A percentile compares a stretch with the other conserved stretches of the same genome.
phyloP scores from a whole-genome alignment of 2,329 filamentous ascomycete species.

The Aspergillus unguis region DNA sequence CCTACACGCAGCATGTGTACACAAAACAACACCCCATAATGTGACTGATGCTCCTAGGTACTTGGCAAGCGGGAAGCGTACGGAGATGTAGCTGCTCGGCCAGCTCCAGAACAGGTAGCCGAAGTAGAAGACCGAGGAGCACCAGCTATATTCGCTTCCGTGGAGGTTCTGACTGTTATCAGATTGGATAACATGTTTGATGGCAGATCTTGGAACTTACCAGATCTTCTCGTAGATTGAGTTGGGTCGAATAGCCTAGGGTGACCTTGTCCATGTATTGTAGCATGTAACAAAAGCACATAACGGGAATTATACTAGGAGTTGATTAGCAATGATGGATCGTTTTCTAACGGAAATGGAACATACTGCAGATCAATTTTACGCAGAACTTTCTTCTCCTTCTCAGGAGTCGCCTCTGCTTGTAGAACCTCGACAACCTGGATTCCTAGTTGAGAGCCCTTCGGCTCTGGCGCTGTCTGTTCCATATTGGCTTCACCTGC shows the following conservation, averaged over 20 bases:
- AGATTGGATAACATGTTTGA: no score
- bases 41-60: conserved; percentile 17
- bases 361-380: neutral
- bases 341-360: neutral
- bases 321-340: no score
- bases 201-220: neutral
- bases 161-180: neutral
- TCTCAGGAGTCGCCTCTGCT: neutral
- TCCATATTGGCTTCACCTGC: no score
- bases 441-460: neutral
- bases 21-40: neutral
- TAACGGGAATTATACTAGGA: neutral
- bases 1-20: conserved; percentile 1
- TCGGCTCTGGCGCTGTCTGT: no score
- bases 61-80: conserved; percentile 25
- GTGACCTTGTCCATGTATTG: conserved; percentile 8
- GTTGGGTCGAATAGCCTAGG: neutral
- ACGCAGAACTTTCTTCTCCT: neutral
- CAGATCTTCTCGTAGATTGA: neutral
- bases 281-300: conserved; percentile 5
- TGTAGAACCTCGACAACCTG: neutral
- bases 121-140: conserved; percentile 30
- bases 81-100: conserved; percentile 25
- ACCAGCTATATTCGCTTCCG: conserved; percentile 25
- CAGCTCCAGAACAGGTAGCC: conserved; percentile 29